Percentiles rank a stretch among this genome's conserved stretches.
These are phyloP conservation scores for Aureobasidium sp. DNA, from an alignment of 2,329 filamentous ascomycete genomes.

Conservation along the genomic window DNA sequence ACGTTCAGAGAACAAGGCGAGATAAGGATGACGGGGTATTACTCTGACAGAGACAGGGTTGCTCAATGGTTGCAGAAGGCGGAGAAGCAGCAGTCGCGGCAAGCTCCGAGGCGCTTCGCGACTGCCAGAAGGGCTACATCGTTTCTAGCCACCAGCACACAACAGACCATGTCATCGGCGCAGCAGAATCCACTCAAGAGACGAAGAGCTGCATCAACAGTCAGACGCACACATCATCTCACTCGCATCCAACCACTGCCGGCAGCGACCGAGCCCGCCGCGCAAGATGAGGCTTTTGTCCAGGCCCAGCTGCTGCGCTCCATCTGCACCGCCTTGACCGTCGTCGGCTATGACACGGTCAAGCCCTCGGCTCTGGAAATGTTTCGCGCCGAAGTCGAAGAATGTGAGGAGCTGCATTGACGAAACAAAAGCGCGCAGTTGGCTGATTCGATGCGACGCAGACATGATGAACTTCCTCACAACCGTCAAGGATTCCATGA, in stretches of 20 bases:
- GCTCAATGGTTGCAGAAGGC: background rate
- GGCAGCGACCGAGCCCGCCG: constrained; percentile 27
- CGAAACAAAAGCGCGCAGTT: constrained; percentile 33
- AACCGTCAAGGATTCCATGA: constrained; percentile 51
- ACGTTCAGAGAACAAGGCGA: too few relatives aligned
- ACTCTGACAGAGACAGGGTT: background rate
- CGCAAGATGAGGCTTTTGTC: constrained; percentile 44
- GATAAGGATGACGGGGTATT: background rate
- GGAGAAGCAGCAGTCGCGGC: background rate
- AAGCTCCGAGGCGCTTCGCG: background rate
- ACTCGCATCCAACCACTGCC: constrained; percentile 21
- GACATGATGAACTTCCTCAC: constrained; percentile 48
- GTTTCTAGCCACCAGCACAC: background rate
- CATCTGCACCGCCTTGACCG: constrained; percentile 44
- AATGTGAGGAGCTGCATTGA: constrained; percentile 29
- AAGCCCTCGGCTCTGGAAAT: constrained; percentile 49
- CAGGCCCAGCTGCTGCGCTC: constrained; percentile 48
- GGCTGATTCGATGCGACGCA: constrained; percentile 21
- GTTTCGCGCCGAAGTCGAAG: constrained; percentile 48
- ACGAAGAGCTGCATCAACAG: background rate
- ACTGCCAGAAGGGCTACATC: background rate
- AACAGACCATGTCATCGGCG: constrained; percentile 5
- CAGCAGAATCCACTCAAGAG: constrained; percentile 11
- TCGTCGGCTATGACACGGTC: constrained; percentile 48
- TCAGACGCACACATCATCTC: constrained; percentile 7